These are phyloP conservation scores for Hemisphaericaspora xylanilytica DNA, from an alignment of 1,139 yeast species.

Conservation along the genomic window DNA sequence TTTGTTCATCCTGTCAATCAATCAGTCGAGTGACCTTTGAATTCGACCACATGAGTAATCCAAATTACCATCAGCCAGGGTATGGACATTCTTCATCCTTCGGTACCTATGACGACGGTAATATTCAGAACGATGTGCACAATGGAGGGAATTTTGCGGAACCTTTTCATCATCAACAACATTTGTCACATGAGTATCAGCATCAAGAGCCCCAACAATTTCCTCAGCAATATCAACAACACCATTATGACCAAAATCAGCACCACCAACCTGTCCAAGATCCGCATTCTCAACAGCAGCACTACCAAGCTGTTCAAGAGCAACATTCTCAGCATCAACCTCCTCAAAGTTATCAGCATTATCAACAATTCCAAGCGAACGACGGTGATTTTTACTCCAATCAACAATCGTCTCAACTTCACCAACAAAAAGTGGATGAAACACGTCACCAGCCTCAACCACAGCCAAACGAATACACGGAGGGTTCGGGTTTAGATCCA, in stretches of 20 bases:
- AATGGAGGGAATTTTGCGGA: not conserved
- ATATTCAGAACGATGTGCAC: not conserved
- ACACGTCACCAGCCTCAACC: not conserved
- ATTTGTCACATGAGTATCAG: not conserved
- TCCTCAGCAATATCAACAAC: not conserved
- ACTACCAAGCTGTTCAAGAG: not conserved
- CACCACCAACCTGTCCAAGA: not conserved
- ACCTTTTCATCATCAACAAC: not conserved
- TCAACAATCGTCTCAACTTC: not conserved
- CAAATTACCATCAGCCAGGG: not conserved
- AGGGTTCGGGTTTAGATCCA: not conserved
- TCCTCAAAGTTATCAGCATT: not conserved
- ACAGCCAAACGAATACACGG: conserved; percentile 2
- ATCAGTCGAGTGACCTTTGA: not conserved
- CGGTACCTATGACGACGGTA: not conserved
- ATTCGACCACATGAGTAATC: not conserved
- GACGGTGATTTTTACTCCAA: not conserved
- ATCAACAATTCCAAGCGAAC: not conserved
- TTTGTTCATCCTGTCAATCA: not conserved
- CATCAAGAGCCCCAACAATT: not conserved
- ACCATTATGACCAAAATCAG: not conserved
- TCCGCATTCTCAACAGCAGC: not conserved
- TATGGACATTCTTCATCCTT: not conserved
- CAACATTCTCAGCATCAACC: not conserved
- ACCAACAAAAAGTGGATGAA: not conserved